These are phyloP conservation scores for Gryganskiella cystojenkinii DNA, from an alignment of 192 early-diverging fungal species.

Conservation along the genomic window DNA sequence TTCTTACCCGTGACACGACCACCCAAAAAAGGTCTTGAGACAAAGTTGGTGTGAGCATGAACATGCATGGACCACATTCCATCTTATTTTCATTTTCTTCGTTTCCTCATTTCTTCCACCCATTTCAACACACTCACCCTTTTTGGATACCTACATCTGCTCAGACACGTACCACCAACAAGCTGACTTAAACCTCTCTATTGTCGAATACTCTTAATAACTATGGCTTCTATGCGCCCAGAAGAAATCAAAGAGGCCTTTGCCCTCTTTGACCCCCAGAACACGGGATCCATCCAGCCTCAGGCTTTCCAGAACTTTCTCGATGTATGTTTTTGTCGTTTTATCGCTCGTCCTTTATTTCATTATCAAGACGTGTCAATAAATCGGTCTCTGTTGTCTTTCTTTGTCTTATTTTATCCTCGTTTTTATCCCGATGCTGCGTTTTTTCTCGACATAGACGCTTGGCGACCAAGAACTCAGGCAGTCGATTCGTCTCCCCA, in stretches of 20 bases:
- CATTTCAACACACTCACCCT: too few species aligned
- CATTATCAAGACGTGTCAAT: not conserved
- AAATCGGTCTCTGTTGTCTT: not conserved
- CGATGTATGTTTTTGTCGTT: slow-evolving; percentile 1
- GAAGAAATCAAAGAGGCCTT: slow-evolving; percentile 46
- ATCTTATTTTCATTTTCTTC: too few species aligned
- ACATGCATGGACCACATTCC: too few species aligned
- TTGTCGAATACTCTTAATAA: not conserved
- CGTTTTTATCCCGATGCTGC: not conserved
- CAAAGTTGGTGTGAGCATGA: too few species aligned
- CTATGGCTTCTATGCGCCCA: slow-evolving; percentile 11
- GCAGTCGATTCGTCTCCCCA: slow-evolving; percentile 28
- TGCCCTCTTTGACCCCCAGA: slow-evolving; percentile 34
- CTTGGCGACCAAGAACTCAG: slow-evolving; percentile 43
- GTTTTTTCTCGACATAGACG: not conserved
- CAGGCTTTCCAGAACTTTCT: slow-evolving; percentile 36
- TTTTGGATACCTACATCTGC: too few species aligned
- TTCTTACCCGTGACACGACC: too few species aligned
- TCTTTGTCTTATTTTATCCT: not conserved
- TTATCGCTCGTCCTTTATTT: not conserved
- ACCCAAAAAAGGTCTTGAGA: too few species aligned
- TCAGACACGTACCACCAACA: not conserved
- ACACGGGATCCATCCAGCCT: slow-evolving; percentile 38
- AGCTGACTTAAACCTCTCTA: not conserved
- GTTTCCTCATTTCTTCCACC: too few species aligned